Percentiles rank a stretch among this genome's conserved stretches.
phyloP scores from a whole-genome alignment of 768 basidiomycete genomes.

The Mycena amicta region DNA sequence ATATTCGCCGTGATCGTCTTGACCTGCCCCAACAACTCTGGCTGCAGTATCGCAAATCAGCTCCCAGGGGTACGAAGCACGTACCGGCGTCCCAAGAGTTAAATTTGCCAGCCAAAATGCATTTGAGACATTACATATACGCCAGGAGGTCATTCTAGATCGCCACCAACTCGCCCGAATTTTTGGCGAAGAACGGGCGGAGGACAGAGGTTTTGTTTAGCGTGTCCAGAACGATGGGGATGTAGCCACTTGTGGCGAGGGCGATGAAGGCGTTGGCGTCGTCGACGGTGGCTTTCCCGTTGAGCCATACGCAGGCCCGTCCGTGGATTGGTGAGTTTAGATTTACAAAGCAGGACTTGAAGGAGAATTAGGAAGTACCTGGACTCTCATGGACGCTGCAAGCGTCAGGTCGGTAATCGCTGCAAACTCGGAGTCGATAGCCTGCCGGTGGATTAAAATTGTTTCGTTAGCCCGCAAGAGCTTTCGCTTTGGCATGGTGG shows the following conservation, averaged over 20 bases:
- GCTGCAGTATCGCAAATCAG: neutral
- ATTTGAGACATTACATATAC: slow-evolving; percentile 2
- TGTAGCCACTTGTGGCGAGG: neutral
- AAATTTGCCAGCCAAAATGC: slow-evolving; percentile 1
- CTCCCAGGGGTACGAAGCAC: neutral
- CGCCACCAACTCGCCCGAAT: neutral
- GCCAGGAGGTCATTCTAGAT: neutral
- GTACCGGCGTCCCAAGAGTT: neutral
- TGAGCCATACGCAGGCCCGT: neutral
- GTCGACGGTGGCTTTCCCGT: neutral
- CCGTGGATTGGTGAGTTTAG: no score
- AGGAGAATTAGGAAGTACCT: no score
- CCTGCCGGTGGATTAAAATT: no score
- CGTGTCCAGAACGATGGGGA: neutral
- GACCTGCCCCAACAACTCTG: neutral
- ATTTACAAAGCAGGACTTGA: no score
- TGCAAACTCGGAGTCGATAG: neutral
- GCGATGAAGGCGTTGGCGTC: neutral
- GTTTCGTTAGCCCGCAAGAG: no score
- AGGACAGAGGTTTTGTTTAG: neutral
- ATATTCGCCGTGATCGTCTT: neutral
- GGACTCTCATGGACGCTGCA: neutral
- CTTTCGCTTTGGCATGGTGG: no score
- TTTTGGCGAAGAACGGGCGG: neutral
- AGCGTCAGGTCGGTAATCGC: neutral